These are phyloP conservation scores for Metschnikowia shivogae DNA, from an alignment of 805 yeast genomes.

Conservation along the genomic window DNA sequence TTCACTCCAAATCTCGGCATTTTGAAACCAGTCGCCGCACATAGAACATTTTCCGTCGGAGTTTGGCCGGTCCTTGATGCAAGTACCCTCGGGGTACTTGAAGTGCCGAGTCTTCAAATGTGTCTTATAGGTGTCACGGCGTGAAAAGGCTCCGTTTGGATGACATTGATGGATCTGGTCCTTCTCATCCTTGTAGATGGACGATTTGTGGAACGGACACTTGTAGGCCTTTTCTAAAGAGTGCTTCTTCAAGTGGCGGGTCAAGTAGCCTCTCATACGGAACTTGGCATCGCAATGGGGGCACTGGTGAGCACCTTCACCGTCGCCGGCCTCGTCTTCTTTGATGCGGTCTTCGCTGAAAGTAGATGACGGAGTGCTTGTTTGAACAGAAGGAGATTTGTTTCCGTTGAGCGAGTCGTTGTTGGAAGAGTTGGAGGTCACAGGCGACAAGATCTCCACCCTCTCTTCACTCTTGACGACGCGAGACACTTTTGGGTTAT, in stretches of 20 bases:
- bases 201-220: conserved; percentile 47
- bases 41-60: conserved; percentile 51
- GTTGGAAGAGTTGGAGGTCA: conserved; percentile 33
- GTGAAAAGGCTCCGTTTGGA: conserved; percentile 54
- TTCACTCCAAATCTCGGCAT: conserved; percentile 50
- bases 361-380: conserved; percentile 28
- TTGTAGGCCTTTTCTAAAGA: conserved; percentile 46
- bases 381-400: conserved; percentile 25
- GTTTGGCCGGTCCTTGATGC: conserved; percentile 39
- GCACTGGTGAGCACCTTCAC: conserved; percentile 34
- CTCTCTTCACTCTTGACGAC: conserved; percentile 5
- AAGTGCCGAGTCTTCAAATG: conserved; percentile 56
- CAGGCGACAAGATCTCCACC: conserved; percentile 29
- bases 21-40: conserved; percentile 48
- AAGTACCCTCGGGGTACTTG: conserved; percentile 53
- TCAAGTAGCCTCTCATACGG: conserved; percentile 50
- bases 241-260: conserved; percentile 54
- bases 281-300: conserved; percentile 46
- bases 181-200: conserved; percentile 36
- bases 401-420: conserved; percentile 28
- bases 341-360: conserved; percentile 19
- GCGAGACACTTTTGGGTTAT: conserved; percentile 4
- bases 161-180: conserved; percentile 47
- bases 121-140: conserved; percentile 57
- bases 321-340: conserved; percentile 13